A percentile compares a stretch with the other conserved stretches of the same genome.
These are phyloP conservation scores for Petasospora fabianii DNA, from an alignment of 1,139 yeast genomes.

Conservation along the genomic window DNA sequence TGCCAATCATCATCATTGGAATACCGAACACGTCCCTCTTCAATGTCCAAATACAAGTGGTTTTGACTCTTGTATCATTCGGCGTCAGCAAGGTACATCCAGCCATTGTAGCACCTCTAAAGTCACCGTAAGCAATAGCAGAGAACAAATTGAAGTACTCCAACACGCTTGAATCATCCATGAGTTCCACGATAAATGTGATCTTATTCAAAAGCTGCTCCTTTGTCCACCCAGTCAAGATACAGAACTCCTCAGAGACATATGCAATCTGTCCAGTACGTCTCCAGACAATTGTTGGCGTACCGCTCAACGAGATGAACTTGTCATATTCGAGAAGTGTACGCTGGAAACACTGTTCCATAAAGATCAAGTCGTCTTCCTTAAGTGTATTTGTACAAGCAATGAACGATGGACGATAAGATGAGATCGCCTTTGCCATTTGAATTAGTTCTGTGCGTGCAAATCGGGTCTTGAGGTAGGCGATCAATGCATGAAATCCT, in stretches of 20 bases:
- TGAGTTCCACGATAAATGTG: constrained; percentile 80
- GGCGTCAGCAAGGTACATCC: constrained; percentile 75
- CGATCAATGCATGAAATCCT: constrained; percentile 80
- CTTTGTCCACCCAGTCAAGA: constrained; percentile 84
- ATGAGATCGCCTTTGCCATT: constrained; percentile 87
- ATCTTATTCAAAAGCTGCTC: constrained; percentile 60
- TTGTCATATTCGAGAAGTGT: constrained; percentile 85
- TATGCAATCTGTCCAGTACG: constrained; percentile 94
- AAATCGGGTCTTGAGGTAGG: constrained; percentile 70
- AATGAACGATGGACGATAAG: constrained; percentile 85
- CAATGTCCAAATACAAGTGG: constrained; percentile 81
- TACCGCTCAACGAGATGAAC: constrained; percentile 79
- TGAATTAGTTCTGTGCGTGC: constrained; percentile 66
- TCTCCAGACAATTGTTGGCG: constrained; percentile 95
- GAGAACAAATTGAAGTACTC: constrained; percentile 85
- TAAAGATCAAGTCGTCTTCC: constrained; percentile 86
- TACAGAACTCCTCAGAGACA: constrained; percentile 87
- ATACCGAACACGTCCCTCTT: constrained; percentile 91
- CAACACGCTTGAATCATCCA: constrained; percentile 83
- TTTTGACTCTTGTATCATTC: constrained; percentile 32
- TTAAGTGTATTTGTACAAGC: constrained; percentile 87
- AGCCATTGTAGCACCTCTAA: constrained; percentile 85
- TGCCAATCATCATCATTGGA: constrained; percentile 96
- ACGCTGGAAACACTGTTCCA: constrained; percentile 95
- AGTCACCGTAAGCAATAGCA: constrained; percentile 87